phyloP scores from a whole-genome alignment of 2,329 filamentous ascomycete species.

The Calonectria multiphialidica region DNA sequence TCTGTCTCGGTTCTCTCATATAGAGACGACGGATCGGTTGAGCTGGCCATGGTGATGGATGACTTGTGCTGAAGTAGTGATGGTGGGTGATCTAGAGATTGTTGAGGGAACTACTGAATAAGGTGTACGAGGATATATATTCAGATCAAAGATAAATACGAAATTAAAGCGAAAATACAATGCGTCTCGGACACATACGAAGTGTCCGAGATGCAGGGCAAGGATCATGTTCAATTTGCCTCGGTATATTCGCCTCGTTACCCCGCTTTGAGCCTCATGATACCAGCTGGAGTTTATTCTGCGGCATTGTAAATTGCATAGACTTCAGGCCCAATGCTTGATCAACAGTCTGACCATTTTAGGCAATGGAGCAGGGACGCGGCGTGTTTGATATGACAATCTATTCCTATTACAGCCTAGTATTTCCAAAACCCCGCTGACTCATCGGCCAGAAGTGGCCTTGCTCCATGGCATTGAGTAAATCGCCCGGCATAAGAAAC shows the following conservation, averaged over 20 bases:
- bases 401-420: not conserved
- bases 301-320: not conserved
- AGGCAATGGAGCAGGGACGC: not conserved
- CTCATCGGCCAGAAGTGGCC: not conserved
- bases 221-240: not conserved
- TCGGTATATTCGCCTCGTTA: not conserved
- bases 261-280: not conserved
- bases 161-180: not conserved
- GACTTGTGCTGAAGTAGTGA: not conserved
- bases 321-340: not conserved
- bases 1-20: not conserved
- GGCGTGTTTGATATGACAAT: not conserved
- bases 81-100: not conserved
- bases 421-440: not conserved
- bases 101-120: too few species aligned
- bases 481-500: too few species aligned
- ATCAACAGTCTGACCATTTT: not conserved
- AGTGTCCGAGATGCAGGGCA: not conserved
- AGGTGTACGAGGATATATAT: not conserved
- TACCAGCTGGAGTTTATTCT: not conserved
- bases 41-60: not conserved
- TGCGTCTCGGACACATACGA: not conserved
- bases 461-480: too few species aligned
- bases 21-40: not conserved
- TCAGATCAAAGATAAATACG: not conserved